These are phyloP conservation scores for Diaporthe sp. DNA, from an alignment of 2,329 filamentous ascomycete species.

Conservation along the genomic window DNA sequence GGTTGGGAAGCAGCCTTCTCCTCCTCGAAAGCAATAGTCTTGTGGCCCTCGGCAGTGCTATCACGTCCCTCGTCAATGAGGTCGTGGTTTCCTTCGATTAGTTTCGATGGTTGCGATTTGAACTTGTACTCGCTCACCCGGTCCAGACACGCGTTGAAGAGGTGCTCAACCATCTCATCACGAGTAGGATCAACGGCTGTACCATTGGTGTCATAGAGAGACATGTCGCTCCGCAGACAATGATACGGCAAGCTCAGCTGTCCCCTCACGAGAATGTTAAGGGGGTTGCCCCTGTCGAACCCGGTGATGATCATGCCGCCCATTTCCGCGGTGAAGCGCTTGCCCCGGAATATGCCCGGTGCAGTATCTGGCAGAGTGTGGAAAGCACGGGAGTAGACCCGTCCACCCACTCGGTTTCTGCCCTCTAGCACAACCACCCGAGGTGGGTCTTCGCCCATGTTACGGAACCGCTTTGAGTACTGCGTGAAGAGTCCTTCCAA, in stretches of 20 bases:
- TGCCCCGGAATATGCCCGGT: constrained; percentile 59
- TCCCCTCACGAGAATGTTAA: constrained; percentile 91
- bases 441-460: constrained; percentile 77
- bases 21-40: constrained; percentile 81
- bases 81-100: constrained; percentile 85
- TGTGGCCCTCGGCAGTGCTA: constrained; percentile 76
- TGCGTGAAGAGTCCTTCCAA: constrained; percentile 88
- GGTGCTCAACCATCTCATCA: constrained; percentile 87
- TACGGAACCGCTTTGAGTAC: constrained; percentile 77
- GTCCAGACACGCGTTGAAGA: constrained; percentile 96
- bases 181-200: constrained; percentile 81
- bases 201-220: constrained; percentile 89
- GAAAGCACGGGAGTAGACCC: constrained; percentile 87
- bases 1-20: constrained; percentile 75
- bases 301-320: constrained; percentile 98
- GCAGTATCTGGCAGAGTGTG: constrained; percentile 64
- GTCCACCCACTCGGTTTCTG: constrained; percentile 86
- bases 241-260: constrained; percentile 92
- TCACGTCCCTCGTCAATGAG: constrained; percentile 88
- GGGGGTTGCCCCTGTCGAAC: constrained; percentile 93
- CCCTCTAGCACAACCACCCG: constrained; percentile 88
- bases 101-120: constrained; percentile 77
- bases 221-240: constrained; percentile 82
- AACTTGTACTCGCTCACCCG: constrained; percentile 92
- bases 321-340: constrained; percentile 89